Base-by-base conservation (phyloP, 2,329 filamentous ascomycete genomes). In the Akanthomyces lecanii region DNA sequence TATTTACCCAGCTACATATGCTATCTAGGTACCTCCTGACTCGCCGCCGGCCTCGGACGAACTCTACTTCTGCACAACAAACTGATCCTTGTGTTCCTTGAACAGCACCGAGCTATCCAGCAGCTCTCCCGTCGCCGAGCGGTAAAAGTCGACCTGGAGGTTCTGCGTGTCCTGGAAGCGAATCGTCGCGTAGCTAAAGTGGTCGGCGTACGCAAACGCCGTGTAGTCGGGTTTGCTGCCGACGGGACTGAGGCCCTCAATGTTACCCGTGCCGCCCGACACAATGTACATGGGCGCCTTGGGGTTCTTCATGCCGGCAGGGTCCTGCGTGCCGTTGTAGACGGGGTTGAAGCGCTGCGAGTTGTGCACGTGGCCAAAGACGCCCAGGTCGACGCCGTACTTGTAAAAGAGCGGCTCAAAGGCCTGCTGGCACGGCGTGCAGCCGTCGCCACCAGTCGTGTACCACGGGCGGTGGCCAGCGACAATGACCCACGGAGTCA, bases 361-460 rank as follows among this genome's bases (percentile, higher is more conserved):
- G 71, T 84, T 85, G 71, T 86, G 83, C 16, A 84, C 81, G 67
- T 86, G 83, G 2, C 83, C 84, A 66, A 85, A 83, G 7, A 86
- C 73, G 30, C 72, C 82, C 5, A 85, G 70, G 65, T 86, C 84
- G 23, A 86, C 83, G 33, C 82, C 82, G 69, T 85, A 84, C 58
- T 78, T 75, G 71, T 84, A 82, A 7, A 86, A 70, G 3, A 85
- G 69, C 0, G 73, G 71, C 72, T 86, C 83, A 63, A 85, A 86
- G 0, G 82, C 82, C 0, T 64, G 65, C 64, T 82, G 79, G 73
- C 83, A 85, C 0, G 78, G 68, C 14, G 45, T 62, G 72, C 83
- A 86, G 64, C 78, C 76, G 51, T 16, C 64, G 67, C 33, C 47
- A 54, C 40, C 70, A 68, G 11, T 71, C 82, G 76, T 74, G 71